Evolutionary conservation across 768 basidiomycete genomes (phyloP).

Genomic region (Kwoniella heveanensis): DNA sequence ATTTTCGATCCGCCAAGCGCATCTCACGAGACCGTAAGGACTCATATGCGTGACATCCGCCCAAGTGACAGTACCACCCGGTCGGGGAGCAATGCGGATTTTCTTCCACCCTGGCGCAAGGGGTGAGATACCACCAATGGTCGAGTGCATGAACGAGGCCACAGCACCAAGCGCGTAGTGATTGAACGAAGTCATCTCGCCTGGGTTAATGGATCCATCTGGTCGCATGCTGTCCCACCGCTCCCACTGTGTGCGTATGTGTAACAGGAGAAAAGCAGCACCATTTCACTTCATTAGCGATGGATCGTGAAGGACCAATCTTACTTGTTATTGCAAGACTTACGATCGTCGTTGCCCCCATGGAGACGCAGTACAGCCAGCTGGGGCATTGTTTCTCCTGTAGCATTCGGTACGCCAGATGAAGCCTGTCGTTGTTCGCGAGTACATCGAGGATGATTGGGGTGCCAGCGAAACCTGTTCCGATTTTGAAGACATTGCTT

Average conservation of each 20-base stretch:
- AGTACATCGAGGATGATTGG: slow-evolving; percentile 46
- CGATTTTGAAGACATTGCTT: slow-evolving; percentile 34
- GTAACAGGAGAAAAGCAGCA: too few relatives aligned
- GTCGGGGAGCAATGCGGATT: slow-evolving; percentile 34
- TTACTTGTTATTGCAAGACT: slow-evolving; percentile 7
- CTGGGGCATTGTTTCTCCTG: slow-evolving; percentile 39
- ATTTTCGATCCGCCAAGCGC: slow-evolving; percentile 32
- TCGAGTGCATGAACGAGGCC: slow-evolving; percentile 41
- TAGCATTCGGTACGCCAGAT: slow-evolving; percentile 49
- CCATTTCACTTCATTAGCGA: too few relatives aligned
- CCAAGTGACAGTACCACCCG: slow-evolving; percentile 44
- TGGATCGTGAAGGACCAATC: too few relatives aligned
- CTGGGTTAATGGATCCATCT: slow-evolving; percentile 49
- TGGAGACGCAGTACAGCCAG: slow-evolving; percentile 39
- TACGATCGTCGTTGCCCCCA: slow-evolving; percentile 42
- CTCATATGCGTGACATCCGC: slow-evolving; percentile 21
- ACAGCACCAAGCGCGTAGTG: slow-evolving; percentile 50
- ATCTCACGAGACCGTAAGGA: slow-evolving; percentile 31
- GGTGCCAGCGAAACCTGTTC: slow-evolving; percentile 53
- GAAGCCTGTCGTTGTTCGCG: slow-evolving; percentile 28
- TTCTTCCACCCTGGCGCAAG: slow-evolving; percentile 37
- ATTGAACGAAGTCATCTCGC: slow-evolving; percentile 52
- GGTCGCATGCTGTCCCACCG: slow-evolving; percentile 47
- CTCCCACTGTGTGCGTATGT: too few relatives aligned
- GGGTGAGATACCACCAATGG: slow-evolving; percentile 40